Conservation (phyloP, 768 basidiomycete genomes). For the Russula lepida region DNA sequence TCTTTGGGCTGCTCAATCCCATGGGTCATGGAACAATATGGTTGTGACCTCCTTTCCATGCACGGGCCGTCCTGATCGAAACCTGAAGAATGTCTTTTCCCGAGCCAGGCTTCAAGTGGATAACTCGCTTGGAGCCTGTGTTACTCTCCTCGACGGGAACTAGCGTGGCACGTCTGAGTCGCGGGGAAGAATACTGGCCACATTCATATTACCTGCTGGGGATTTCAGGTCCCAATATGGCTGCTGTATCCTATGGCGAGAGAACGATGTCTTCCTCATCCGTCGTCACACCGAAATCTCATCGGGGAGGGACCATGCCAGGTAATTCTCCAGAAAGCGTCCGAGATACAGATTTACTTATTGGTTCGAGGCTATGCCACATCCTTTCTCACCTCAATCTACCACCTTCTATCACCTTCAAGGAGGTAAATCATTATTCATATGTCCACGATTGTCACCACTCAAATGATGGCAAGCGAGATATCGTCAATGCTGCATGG, state of each 20-base stretch:
- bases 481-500: conserved; percentile 30
- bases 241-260: too few relatives aligned
- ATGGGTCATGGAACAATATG: conserved; percentile 47
- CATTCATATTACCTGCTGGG: too few relatives aligned
- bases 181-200: conserved; percentile 36
- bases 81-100: conserved; percentile 29
- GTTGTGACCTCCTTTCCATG: conserved; percentile 41
- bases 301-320: conserved; percentile 38
- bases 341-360: conserved; percentile 48
- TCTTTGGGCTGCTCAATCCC: conserved; percentile 43
- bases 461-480: conserved; percentile 28
- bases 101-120: conserved; percentile 47
- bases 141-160: conserved; percentile 53
- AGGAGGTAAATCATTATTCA: conserved; percentile 37
- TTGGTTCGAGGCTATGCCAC: conserved; percentile 34
- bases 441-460: conserved; percentile 46
- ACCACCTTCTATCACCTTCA: conserved; percentile 32
- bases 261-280: conserved; percentile 45
- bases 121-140: conserved; percentile 51
- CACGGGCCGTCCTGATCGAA: conserved; percentile 38
- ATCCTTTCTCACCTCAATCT: conserved; percentile 41
- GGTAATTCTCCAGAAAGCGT: conserved; percentile 43
- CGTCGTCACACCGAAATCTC: conserved; percentile 38
- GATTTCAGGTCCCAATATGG: too few relatives aligned
- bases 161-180: conserved; percentile 50